phyloP scores from a whole-genome alignment of 2,329 filamentous ascomycete species.

The Penicillium decumbens region DNA sequence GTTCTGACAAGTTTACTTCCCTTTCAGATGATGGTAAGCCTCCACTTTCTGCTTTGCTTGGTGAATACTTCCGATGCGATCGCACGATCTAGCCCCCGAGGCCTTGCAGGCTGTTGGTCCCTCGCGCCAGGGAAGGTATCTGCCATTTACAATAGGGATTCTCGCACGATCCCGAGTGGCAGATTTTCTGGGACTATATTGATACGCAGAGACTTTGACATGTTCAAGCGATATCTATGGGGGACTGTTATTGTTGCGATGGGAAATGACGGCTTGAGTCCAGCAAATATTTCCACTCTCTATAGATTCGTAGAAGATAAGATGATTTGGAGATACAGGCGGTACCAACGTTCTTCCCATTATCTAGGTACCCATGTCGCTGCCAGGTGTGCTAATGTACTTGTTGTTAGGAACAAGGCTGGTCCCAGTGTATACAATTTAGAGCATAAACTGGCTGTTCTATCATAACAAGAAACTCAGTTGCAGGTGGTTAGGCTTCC shows the following conservation, averaged over 20 bases:
- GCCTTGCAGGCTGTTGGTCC: slow-evolving; percentile 54
- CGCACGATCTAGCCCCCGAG: slow-evolving; percentile 54
- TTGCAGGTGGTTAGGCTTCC: slow-evolving; percentile 9
- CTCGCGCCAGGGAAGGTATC: slow-evolving; percentile 47
- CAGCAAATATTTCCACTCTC: slow-evolving; percentile 51
- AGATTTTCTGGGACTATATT: slow-evolving; percentile 51
- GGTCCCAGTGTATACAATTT: too few relatives aligned
- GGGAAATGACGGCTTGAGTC: slow-evolving; percentile 56
- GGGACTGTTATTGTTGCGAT: slow-evolving; percentile 55
- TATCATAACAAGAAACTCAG: slow-evolving; percentile 1
- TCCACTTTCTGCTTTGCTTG: slow-evolving; percentile 49
- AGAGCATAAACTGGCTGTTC: background rate
- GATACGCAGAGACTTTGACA: slow-evolving; percentile 52
- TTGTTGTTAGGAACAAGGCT: too few relatives aligned
- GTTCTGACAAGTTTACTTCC: slow-evolving; percentile 41
- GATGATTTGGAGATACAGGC: slow-evolving; percentile 56
- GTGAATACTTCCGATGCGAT: slow-evolving; percentile 55
- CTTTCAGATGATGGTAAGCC: slow-evolving; percentile 30
- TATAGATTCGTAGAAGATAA: slow-evolving; percentile 48
- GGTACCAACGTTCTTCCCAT: slow-evolving; percentile 23
- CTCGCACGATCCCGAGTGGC: slow-evolving; percentile 53
- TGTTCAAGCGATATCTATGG: slow-evolving; percentile 55
- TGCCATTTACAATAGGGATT: slow-evolving; percentile 54
- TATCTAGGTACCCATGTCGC: too few relatives aligned
- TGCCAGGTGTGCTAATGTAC: too few relatives aligned